These are phyloP conservation scores for Heterobasidion parviporum DNA, from an alignment of 1,284 basidiomycete species.

Conservation along the genomic window DNA sequence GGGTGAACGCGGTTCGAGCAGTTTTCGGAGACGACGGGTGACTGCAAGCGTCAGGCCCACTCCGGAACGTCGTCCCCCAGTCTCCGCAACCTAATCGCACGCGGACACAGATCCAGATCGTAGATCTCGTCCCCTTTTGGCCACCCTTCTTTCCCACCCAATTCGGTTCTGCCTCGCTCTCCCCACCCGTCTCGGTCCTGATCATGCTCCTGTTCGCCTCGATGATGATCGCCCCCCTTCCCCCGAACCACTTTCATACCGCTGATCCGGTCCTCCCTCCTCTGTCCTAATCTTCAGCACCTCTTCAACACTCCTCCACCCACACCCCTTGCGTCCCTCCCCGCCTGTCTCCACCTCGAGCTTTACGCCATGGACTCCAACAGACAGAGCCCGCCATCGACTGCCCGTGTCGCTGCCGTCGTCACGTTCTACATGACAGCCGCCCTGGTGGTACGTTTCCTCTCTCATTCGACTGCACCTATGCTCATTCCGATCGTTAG, in stretches of 20 bases:
- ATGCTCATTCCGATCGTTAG: slow-evolving; percentile 20
- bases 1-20: neutral
- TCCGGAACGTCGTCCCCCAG: neutral
- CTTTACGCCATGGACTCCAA: slow-evolving; percentile 16
- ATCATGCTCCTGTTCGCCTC: too few relatives aligned
- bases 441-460: slow-evolving; percentile 53
- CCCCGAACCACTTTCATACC: neutral
- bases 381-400: slow-evolving; percentile 19
- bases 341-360: slow-evolving; percentile 1
- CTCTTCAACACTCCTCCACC: neutral
- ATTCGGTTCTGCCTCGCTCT: too few relatives aligned
- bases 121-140: too few relatives aligned
- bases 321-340: neutral
- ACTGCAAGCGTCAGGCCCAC: neutral
- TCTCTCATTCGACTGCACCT: neutral
- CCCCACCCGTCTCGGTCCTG: too few relatives aligned
- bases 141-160: too few relatives aligned
- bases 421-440: slow-evolving; percentile 72
- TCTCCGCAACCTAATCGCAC: too few relatives aligned
- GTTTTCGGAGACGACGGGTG: neutral
- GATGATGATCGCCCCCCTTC: too few relatives aligned
- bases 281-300: neutral
- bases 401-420: slow-evolving; percentile 54
- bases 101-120: too few relatives aligned
- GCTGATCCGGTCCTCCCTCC: neutral